Evolutionary conservation across 768 basidiomycete genomes (phyloP).

Genomic region (Ramaria rubella): DNA sequence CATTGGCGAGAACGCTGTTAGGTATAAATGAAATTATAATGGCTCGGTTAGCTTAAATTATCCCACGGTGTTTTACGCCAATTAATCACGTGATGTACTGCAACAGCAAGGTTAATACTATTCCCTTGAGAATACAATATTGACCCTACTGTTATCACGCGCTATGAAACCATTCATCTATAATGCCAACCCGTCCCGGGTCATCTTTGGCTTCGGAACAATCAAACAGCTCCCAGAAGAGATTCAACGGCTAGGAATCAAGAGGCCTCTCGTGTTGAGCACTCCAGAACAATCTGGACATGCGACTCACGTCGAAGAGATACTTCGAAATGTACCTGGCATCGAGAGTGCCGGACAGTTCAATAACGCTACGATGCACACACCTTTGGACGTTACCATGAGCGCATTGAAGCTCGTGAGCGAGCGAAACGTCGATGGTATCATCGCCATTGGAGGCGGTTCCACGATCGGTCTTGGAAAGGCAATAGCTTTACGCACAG

Average conservation of each 20-base stretch:
- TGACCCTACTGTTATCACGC: neutral
- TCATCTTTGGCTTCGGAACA: slow-evolving; percentile 34
- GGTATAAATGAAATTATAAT: too few relatives aligned
- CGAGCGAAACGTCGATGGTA: slow-evolving; percentile 28
- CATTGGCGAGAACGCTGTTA: too few relatives aligned
- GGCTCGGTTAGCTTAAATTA: too few relatives aligned
- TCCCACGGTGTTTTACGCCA: too few relatives aligned
- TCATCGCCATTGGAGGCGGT: slow-evolving; percentile 34
- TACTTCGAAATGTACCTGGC: slow-evolving; percentile 15
- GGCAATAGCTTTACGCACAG: slow-evolving; percentile 34
- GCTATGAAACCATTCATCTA: slow-evolving; percentile 32
- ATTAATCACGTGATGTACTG: too few relatives aligned
- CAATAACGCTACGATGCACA: slow-evolving; percentile 37
- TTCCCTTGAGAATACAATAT: too few relatives aligned
- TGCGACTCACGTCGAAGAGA: slow-evolving; percentile 21
- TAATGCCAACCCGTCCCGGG: slow-evolving; percentile 31
- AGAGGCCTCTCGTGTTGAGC: slow-evolving; percentile 29
- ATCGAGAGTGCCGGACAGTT: slow-evolving; percentile 28
- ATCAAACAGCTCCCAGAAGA: slow-evolving; percentile 27
- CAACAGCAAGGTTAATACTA: too few relatives aligned
- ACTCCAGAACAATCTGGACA: slow-evolving; percentile 27
- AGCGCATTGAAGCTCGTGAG: slow-evolving; percentile 25
- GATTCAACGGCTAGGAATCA: slow-evolving; percentile 26
- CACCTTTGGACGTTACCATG: slow-evolving; percentile 32
- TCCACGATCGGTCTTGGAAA: slow-evolving; percentile 35